Conservation (phyloP, 2,329 filamentous ascomycete genomes). For the Apiospora marii region DNA sequence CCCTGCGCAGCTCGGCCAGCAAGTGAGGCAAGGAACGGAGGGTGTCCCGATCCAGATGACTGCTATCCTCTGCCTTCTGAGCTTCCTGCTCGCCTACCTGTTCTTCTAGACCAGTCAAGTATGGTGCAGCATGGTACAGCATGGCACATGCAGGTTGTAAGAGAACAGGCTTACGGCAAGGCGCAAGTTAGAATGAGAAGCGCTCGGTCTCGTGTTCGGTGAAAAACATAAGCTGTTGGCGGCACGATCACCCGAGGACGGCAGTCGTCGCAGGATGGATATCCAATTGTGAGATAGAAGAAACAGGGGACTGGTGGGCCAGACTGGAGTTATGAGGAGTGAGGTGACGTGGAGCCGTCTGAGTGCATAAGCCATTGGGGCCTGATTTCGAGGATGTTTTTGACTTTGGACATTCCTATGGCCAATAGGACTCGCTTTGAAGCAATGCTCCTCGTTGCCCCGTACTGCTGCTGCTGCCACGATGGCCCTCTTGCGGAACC, state of each 20-base stretch:
- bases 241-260: conserved; percentile 1
- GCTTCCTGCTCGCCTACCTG: conserved; percentile 94
- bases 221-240: neutral
- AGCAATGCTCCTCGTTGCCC: conserved; percentile 1
- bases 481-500: conserved; percentile 2
- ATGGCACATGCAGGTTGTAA: conserved; percentile 25
- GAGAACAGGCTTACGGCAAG: conserved; percentile 24
- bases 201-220: neutral
- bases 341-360: neutral
- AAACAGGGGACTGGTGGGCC: neutral
- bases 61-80: conserved; percentile 83
- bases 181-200: conserved; percentile 7
- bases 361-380: neutral
- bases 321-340: conserved; percentile 16
- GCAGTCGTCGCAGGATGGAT: conserved; percentile 11
- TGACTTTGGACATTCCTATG: neutral
- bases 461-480: neutral
- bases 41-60: conserved; percentile 89
- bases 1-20: conserved; percentile 59
- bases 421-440: neutral
- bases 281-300: conserved; percentile 17
- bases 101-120: conserved; percentile 74
- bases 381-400: neutral
- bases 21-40: conserved; percentile 65
- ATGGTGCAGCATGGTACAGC: conserved; percentile 24